These are phyloP conservation scores for Trichophyton verrucosum DNA, from an alignment of 2,329 filamentous ascomycete genomes.

Conservation along the genomic window DNA sequence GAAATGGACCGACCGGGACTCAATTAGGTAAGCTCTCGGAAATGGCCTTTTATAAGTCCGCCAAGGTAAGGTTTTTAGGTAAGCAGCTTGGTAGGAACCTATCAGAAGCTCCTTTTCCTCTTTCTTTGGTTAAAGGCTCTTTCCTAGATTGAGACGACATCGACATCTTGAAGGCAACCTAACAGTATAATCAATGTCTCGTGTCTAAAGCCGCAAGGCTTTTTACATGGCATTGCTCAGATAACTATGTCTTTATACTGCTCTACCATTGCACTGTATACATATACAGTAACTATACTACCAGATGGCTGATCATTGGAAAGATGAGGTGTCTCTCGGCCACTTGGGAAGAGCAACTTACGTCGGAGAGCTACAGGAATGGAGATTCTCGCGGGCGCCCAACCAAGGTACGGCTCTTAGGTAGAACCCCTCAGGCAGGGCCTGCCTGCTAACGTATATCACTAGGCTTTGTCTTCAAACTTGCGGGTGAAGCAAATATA, in stretches of 20 bases:
- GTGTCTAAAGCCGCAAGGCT: background rate
- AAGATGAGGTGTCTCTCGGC: constrained; percentile 40
- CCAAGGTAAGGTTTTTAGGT: background rate
- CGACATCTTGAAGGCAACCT: background rate
- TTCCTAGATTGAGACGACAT: background rate
- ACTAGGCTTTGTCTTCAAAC: background rate
- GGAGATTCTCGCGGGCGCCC: constrained; percentile 37
- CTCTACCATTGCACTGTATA: background rate
- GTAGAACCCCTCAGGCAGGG: background rate
- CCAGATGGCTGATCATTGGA: constrained; percentile 46
- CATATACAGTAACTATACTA: constrained; percentile 18
- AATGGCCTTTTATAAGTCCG: background rate
- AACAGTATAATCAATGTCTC: background rate
- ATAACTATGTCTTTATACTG: background rate
- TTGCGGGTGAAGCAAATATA: background rate
- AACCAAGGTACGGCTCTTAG: constrained; percentile 17
- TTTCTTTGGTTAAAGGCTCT: background rate
- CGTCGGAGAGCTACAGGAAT: constrained; percentile 34
- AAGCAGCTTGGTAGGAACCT: no score
- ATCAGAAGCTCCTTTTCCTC: no score
- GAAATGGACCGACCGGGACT: no score
- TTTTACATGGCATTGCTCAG: background rate
- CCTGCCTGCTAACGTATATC: background rate
- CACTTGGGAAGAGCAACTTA: constrained; percentile 44
- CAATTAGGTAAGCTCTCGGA: background rate